A percentile compares a stretch with the other conserved stretches of the same genome.
Conservation (phyloP, 1,139 yeast species). For the Kazachstania sp. region DNA sequence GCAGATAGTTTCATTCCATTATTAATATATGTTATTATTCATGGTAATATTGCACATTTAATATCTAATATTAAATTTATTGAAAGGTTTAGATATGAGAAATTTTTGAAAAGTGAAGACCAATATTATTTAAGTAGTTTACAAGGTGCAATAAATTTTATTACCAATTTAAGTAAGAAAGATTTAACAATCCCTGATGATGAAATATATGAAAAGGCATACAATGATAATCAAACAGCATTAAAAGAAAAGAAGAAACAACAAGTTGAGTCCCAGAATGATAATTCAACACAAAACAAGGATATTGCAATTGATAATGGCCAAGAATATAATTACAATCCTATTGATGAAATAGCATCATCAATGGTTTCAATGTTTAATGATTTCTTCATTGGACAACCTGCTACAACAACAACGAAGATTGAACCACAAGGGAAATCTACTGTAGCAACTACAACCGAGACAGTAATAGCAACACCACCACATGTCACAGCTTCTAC, state of each 20-base stretch:
- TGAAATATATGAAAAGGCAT: constrained; percentile 44
- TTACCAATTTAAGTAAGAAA: constrained; percentile 48
- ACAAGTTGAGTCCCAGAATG: not conserved
- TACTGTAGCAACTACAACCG: not conserved
- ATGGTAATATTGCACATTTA: constrained; percentile 54
- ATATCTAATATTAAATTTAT: constrained; percentile 77
- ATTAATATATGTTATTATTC: constrained; percentile 67
- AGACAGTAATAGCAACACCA: too few species aligned
- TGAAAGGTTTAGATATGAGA: constrained; percentile 70
- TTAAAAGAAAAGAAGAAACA: not conserved
- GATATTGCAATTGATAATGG: not conserved
- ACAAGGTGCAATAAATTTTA: constrained; percentile 75
- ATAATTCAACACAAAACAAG: not conserved
- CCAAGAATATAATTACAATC: constrained; percentile 15
- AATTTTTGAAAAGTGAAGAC: constrained; percentile 76
- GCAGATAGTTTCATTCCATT: constrained; percentile 93
- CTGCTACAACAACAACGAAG: not conserved
- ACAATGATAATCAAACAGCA: constrained; percentile 22
- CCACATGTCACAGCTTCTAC: not conserved
- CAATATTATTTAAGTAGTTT: constrained; percentile 82
- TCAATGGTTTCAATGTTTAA: constrained; percentile 22
- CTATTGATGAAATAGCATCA: constrained; percentile 28
- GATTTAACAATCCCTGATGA: constrained; percentile 61
- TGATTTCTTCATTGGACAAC: constrained; percentile 16
- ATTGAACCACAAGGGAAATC: not conserved